Base-by-base conservation (phyloP, 805 yeast genomes). In the Lachancea sp. region DNA sequence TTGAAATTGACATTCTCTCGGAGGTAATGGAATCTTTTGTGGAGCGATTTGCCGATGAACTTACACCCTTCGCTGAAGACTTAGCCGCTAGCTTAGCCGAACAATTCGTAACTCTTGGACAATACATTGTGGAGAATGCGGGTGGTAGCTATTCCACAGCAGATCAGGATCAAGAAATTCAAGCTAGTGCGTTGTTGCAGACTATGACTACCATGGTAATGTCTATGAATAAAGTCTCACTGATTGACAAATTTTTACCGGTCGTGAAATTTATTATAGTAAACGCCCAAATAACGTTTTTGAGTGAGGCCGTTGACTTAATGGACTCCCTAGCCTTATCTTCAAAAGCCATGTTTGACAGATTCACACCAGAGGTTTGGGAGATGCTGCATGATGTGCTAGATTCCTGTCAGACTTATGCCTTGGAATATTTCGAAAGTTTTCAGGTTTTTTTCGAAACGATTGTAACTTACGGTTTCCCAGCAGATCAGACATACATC, bases 21-120 rank as follows among this genome's bases (percentile, higher is more conserved):
- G 83, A 79, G 36, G 95, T 90, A n/a, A 87, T 92, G 80, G 97
- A 92, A 65, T 88, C 87, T 42, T 86, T 92, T 58, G 96, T 92
- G 24, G 96, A 88, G 55, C 73, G 76, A 45, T 94, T 85, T 61
- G 74, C 95, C 2, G 82, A 77, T 42, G 94, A 90, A 62, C 70
- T 92, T 47, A 86, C 88, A 36, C 97, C 97, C 15, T 90, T 85
- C 64, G 90, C 95, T 5, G 64, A 71, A 18, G 81, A 82, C 45
- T 61, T 83, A 40, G 80, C 80, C 3, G 57, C 64, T 5, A 78
- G 75, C 45, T 65, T 84, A 46, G 77, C 74, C 4, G 73, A 72
- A 15, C 88, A 83, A 52, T 82, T 82, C 49, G 49, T 78, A 32
- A 68, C 64, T 37, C 50, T 78, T 30, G 78, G 83, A 3, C 65